phyloP scores from a whole-genome alignment of 202 grass and related monocot species.

The Schoenoplectus triqueter region DNA sequence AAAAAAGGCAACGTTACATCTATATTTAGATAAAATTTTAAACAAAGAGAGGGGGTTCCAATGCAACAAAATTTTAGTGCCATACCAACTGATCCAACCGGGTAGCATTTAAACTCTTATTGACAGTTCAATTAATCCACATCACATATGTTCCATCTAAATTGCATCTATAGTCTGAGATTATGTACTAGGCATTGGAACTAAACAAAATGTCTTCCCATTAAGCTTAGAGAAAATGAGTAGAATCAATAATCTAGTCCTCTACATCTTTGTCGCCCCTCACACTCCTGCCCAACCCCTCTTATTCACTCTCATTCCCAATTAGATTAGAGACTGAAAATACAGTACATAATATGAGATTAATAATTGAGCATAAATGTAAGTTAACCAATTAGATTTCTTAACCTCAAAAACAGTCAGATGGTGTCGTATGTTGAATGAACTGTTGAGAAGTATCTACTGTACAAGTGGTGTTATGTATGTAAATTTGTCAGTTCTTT shows the following conservation, averaged over 20 bases:
- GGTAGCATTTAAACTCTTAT: neutral
- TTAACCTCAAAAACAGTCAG: neutral
- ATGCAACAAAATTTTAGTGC: neutral
- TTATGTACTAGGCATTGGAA: neutral
- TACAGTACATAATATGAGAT: neutral
- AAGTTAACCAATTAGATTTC: neutral
- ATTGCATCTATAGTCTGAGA: conserved; percentile 16
- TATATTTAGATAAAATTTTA: neutral
- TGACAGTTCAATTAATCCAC: neutral
- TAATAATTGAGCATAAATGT: neutral
- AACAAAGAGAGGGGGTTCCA: neutral
- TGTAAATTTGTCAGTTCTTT: neutral
- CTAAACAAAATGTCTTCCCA: neutral
- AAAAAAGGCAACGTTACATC: neutral
- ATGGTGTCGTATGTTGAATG: neutral
- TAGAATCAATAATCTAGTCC: neutral
- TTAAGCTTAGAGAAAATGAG: neutral
- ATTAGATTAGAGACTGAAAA: neutral
- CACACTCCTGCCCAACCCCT: neutral
- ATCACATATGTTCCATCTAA: neutral
- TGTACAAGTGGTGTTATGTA: neutral
- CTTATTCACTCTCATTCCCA: neutral
- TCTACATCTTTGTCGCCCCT: neutral
- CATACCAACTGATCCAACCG: neutral
- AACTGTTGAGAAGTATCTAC: neutral